These are phyloP conservation scores for Sporothrix pseudoabietina DNA, from an alignment of 2,329 filamentous ascomycete genomes.

Conservation along the genomic window DNA sequence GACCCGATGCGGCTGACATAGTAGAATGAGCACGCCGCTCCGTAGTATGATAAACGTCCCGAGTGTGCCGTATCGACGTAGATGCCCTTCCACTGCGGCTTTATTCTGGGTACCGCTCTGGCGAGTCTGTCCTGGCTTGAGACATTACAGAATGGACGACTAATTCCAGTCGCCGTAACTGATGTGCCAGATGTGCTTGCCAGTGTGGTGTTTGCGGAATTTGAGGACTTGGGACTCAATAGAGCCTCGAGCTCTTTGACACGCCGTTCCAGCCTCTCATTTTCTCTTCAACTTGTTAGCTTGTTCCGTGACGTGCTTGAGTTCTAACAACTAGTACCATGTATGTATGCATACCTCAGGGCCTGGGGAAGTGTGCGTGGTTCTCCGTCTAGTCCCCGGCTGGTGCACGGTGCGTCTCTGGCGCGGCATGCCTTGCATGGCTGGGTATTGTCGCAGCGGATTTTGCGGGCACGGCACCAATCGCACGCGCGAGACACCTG, in stretches of 20 bases:
- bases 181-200: background rate
- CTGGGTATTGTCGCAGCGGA: conserved; percentile 45
- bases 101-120: background rate
- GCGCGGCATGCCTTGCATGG: conserved; percentile 45
- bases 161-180: background rate
- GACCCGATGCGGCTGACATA: conserved; percentile 48
- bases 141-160: background rate
- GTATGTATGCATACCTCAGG: background rate
- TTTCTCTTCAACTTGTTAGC: conserved; percentile 24
- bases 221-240: background rate
- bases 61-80: conserved; percentile 43
- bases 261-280: background rate
- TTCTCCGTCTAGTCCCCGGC: conserved; percentile 37
- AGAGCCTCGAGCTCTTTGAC: conserved; percentile 15
- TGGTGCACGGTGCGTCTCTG: conserved; percentile 41
- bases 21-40: conserved; percentile 49
- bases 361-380: conserved; percentile 28
- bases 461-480: conserved; percentile 44
- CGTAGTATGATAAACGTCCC: conserved; percentile 47
- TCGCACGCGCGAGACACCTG: conserved; percentile 42
- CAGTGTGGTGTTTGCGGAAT: background rate
- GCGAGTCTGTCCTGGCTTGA: background rate
- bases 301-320: no score
- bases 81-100: conserved; percentile 41
- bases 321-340: background rate